Percentiles rank a stretch among this genome's conserved stretches.
phyloP scores from a whole-genome alignment of 176 grass and related monocot species.

The Pontederia crassipes region DNA sequence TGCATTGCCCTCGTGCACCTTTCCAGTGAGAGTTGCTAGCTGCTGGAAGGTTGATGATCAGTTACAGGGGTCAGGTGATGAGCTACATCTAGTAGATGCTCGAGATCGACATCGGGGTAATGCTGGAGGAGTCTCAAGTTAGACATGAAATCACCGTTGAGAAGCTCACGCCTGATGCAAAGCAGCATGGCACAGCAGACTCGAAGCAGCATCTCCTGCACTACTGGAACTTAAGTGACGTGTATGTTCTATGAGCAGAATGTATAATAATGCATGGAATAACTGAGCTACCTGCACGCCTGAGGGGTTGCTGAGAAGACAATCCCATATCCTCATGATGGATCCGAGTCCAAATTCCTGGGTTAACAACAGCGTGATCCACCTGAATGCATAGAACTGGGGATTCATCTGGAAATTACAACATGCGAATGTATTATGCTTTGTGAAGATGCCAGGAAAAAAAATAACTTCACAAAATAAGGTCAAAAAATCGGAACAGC shows the following conservation, averaged over 20 bases:
- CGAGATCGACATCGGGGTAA: constrained; percentile 66
- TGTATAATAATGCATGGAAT: neutral
- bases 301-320: constrained; percentile 66
- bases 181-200: constrained; percentile 93
- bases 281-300: constrained; percentile 44
- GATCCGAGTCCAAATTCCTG: constrained; percentile 75
- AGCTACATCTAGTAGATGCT: constrained; percentile 64
- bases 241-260: neutral
- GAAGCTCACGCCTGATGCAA: constrained; percentile 47
- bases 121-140: constrained; percentile 86
- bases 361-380: constrained; percentile 81
- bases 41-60: neutral
- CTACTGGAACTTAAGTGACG: constrained; percentile 5
- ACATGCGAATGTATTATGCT: constrained; percentile 5
- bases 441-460: neutral
- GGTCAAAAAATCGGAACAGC: too few species aligned
- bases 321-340: constrained; percentile 84
- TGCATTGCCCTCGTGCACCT: too few species aligned
- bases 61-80: constrained; percentile 23
- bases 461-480: neutral
- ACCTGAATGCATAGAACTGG: constrained; percentile 96
- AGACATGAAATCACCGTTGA: constrained; percentile 69
- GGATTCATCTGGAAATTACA: constrained; percentile 53
- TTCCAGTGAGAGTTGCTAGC: neutral
- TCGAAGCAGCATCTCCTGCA: constrained; percentile 76